phyloP scores from a whole-genome alignment of 805 yeast genomes.

The Alloascoidea hylecoeti region DNA sequence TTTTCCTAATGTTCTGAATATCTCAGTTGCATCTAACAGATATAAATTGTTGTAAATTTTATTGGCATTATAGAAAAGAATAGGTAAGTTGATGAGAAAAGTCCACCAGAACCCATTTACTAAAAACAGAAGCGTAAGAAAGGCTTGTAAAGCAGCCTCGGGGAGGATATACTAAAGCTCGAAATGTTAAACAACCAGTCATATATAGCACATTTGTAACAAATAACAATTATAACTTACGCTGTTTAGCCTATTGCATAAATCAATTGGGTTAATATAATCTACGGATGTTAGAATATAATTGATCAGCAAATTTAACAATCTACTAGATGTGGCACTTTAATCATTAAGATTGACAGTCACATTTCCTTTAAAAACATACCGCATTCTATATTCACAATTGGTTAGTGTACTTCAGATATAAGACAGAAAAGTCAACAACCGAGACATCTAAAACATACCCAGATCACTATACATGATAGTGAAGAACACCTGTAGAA shows the following conservation, averaged over 20 bases:
- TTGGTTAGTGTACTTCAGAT: too few species aligned
- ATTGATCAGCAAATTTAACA: too few species aligned
- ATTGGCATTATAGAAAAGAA: constrained; percentile 72
- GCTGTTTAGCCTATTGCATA: constrained; percentile 81
- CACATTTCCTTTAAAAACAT: too few species aligned
- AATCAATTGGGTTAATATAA: constrained; percentile 93
- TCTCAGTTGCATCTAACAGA: constrained; percentile 91
- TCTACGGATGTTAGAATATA: constrained; percentile 40
- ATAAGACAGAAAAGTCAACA: too few species aligned
- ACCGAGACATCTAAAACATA: not conserved
- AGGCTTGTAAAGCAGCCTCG: constrained; percentile 75
- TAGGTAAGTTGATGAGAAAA: constrained; percentile 69
- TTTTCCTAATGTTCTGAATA: constrained; percentile 83
- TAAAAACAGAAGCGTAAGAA: constrained; percentile 55
- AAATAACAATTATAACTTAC: constrained; percentile 6
- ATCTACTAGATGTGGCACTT: too few species aligned
- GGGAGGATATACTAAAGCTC: constrained; percentile 74
- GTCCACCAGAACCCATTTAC: constrained; percentile 89
- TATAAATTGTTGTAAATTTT: constrained; percentile 71
- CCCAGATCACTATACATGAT: constrained; percentile 89
- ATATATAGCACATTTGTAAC: not conserved
- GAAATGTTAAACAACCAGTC: too few species aligned
- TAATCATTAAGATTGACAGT: too few species aligned
- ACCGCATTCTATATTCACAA: constrained; percentile 55
- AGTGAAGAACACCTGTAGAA: constrained; percentile 88